Evolutionary conservation across 495 filamentous ascomycete genomes (phyloP).

Genomic region (Paragyromitra xinjiangensis): DNA sequence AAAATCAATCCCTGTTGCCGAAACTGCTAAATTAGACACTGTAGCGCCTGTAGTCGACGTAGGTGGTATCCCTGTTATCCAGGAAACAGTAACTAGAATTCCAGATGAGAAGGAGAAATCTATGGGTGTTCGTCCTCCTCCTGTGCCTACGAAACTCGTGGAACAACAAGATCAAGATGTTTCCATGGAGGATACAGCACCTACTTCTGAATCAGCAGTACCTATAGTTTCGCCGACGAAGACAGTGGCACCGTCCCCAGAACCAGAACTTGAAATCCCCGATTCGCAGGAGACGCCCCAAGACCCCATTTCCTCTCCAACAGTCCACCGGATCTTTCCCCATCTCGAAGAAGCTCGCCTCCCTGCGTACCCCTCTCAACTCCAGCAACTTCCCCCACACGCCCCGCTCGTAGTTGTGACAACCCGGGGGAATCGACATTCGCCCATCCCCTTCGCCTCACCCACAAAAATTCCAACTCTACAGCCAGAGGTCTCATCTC

Average conservation of each 20-base stretch:
- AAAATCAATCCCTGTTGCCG: background rate
- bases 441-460: constrained; percentile 11
- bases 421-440: constrained; percentile 39
- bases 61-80: constrained; percentile 48
- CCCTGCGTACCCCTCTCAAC: constrained; percentile 24
- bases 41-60: constrained; percentile 40
- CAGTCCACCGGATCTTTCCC: constrained; percentile 10
- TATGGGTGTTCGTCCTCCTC: constrained; percentile 43
- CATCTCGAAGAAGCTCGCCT: constrained; percentile 37
- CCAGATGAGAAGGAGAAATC: constrained; percentile 47
- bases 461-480: background rate
- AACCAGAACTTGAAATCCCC: constrained; percentile 36
- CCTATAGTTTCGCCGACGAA: background rate
- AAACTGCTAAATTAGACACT: constrained; percentile 16
- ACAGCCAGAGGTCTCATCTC: constrained; percentile 52
- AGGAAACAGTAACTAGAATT: constrained; percentile 39
- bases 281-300: constrained; percentile 40
- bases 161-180: constrained; percentile 22
- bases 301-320: background rate
- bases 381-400: constrained; percentile 43
- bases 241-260: constrained; percentile 2
- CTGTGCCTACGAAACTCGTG: constrained; percentile 31
- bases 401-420: constrained; percentile 49
- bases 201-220: constrained; percentile 12
- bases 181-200: constrained; percentile 35